A percentile compares a stretch with the other conserved stretches of the same genome.
Evolutionary conservation across 805 yeast genomes (phyloP).

Genomic region (Ogataea nitratoaversa): DNA sequence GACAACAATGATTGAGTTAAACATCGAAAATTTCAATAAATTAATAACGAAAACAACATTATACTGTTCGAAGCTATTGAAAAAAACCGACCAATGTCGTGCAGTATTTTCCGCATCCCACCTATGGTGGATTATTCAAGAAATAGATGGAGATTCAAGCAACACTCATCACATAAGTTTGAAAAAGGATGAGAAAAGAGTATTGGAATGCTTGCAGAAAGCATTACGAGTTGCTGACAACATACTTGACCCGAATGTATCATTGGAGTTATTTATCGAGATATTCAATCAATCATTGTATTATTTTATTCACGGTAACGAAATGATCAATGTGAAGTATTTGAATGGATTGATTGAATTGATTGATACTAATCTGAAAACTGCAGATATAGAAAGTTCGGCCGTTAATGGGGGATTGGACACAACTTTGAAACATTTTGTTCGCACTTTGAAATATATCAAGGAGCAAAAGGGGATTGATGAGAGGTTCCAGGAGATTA

Average conservation of each 20-base stretch:
- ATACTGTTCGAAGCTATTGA: conserved; percentile 81
- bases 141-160: conserved; percentile 22
- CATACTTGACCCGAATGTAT: conserved; percentile 75
- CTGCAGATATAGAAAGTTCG: conserved; percentile 14
- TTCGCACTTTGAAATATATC: conserved; percentile 70
- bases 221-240: conserved; percentile 88
- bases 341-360: conserved; percentile 84
- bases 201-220: conserved; percentile 85
- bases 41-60: conserved; percentile 81
- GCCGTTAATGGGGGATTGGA: conserved; percentile 22
- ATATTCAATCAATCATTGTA: conserved; percentile 82
- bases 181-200: conserved; percentile 56
- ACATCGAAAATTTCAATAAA: conserved; percentile 68
- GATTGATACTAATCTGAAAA: conserved; percentile 58
- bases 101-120: conserved; percentile 86
- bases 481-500: conserved; percentile 57
- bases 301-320: conserved; percentile 78
- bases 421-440: conserved; percentile 51
- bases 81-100: conserved; percentile 93
- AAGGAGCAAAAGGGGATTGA: conserved; percentile 65
- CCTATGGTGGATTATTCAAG: conserved; percentile 88
- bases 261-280: conserved; percentile 82
- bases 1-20: conserved; percentile 34
- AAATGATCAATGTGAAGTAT: conserved; percentile 64
- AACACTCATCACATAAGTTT: conserved; percentile 21